These are phyloP conservation scores for Setaria italica DNA, from an alignment of 202 grass and related monocot species.

Conservation along the genomic window DNA sequence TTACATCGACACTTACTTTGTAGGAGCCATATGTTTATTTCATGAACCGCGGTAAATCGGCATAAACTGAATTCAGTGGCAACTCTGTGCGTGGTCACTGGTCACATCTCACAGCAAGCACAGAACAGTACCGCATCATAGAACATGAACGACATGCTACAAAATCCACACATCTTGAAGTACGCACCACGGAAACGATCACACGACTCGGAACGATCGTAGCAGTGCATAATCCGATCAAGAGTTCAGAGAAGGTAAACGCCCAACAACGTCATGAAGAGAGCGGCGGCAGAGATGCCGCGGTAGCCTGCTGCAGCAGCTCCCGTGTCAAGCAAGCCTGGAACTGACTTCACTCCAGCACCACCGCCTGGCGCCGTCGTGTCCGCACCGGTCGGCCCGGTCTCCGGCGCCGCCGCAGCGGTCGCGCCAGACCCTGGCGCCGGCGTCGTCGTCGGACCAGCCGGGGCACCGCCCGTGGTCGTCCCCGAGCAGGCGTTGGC, in stretches of 20 bases:
- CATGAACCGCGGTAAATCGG: background rate
- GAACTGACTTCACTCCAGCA: constrained; percentile 31
- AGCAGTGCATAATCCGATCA: background rate
- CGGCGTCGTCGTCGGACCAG: constrained; percentile 26
- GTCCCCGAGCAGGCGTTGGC: constrained; percentile 45
- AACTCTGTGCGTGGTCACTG: background rate
- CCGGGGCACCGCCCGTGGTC: constrained; percentile 37
- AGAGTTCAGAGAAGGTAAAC: constrained; percentile 11
- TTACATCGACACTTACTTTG: background rate
- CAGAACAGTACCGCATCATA: background rate
- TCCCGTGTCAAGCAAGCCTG: background rate
- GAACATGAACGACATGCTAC: background rate
- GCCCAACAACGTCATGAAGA: background rate
- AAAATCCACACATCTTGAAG: background rate
- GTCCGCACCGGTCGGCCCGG: constrained; percentile 33
- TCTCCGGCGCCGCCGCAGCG: constrained; percentile 23
- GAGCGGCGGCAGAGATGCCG: background rate
- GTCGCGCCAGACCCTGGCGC: constrained; percentile 22
- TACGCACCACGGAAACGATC: no score
- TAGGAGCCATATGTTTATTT: background rate
- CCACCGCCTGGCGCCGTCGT: constrained; percentile 38
- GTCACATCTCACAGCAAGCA: no score
- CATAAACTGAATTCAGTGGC: background rate
- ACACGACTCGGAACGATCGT: background rate
- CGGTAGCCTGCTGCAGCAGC: constrained; percentile 7